Percentiles rank a stretch among this genome's conserved stretches.
phyloP scores from a whole-genome alignment of 2,329 filamentous ascomycete genomes.

The Ascochyta rabiei region DNA sequence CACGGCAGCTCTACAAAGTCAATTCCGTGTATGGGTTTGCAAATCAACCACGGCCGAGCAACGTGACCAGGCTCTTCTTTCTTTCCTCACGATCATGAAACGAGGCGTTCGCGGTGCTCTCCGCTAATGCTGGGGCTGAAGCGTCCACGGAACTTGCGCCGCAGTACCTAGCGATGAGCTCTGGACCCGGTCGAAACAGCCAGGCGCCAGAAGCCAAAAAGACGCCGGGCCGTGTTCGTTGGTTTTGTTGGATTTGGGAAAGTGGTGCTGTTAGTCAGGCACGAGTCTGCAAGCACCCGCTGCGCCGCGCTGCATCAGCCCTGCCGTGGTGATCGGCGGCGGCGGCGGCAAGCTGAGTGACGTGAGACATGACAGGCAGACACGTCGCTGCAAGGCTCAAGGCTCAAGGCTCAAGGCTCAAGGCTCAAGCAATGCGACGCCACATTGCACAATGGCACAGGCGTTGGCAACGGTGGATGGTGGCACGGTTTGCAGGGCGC shows the following conservation, averaged over 20 bases:
- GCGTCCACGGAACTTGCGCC: slow-evolving; percentile 19
- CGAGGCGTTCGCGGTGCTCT: slow-evolving; percentile 10
- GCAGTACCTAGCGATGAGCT: slow-evolving; percentile 17
- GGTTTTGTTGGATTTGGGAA: slow-evolving; percentile 8
- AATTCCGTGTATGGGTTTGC: neutral
- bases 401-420: no score
- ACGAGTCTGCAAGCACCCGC: slow-evolving; percentile 22
- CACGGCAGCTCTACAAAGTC: slow-evolving; percentile 2
- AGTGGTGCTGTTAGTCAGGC: slow-evolving; percentile 28
- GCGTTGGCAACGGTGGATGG: slow-evolving; percentile 17
- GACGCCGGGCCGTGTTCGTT: slow-evolving; percentile 17
- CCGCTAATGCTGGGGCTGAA: slow-evolving; percentile 19
- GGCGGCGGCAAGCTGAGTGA: slow-evolving; percentile 2
- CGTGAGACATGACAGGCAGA: slow-evolving; percentile 16
- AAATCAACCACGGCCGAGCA: neutral
- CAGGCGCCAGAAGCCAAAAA: slow-evolving; percentile 13
- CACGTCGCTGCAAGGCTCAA: slow-evolving; percentile 27
- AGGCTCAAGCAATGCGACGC: slow-evolving; percentile 31
- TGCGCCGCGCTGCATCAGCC: slow-evolving; percentile 12
- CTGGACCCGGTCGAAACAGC: slow-evolving; percentile 21
- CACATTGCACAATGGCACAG: slow-evolving; percentile 31
- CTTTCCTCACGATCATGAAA: neutral
- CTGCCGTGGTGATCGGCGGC: slow-evolving; percentile 7
- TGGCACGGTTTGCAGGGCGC: slow-evolving; percentile 18
- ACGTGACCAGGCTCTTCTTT: slow-evolving; percentile 11